phyloP scores from a whole-genome alignment of 495 filamentous ascomycete species.

The Chaetomium cochliodes region DNA sequence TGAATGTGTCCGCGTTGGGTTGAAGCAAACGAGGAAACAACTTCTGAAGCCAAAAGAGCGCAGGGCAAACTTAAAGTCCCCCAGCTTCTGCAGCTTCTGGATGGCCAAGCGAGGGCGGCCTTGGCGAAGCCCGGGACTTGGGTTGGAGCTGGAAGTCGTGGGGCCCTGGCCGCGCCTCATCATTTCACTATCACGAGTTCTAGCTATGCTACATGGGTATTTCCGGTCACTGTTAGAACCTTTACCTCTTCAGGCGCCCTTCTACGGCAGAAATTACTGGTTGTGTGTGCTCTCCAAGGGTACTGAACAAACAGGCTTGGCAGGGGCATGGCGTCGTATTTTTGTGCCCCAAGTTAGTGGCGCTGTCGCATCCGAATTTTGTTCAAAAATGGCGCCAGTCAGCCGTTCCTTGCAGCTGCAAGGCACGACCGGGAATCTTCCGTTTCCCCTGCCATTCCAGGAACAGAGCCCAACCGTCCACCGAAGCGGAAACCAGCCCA shows the following conservation, averaged over 20 bases:
- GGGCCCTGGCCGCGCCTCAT: neutral
- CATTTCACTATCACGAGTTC: conserved; percentile 4
- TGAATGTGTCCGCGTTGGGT: conserved; percentile 31
- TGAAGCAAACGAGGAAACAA: conserved; percentile 15
- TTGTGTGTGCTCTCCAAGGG: neutral
- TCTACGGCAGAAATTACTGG: neutral
- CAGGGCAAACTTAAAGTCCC: conserved; percentile 19
- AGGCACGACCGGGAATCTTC: conserved; percentile 24
- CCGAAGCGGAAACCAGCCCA: conserved; percentile 21
- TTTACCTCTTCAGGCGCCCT: neutral
- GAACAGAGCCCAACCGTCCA: conserved; percentile 27
- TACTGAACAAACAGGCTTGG: conserved; percentile 25
- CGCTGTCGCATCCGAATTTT: conserved; percentile 12
- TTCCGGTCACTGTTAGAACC: neutral
- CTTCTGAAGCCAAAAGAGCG: conserved; percentile 21
- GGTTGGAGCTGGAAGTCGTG: neutral
- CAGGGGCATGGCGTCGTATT: conserved; percentile 12
- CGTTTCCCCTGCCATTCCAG: conserved; percentile 20
- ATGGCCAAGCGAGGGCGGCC: conserved; percentile 15
- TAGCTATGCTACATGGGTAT: conserved; percentile 3
- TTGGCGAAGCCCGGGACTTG: conserved; percentile 3
- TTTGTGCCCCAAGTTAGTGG: conserved; percentile 5
- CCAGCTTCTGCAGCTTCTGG: conserved; percentile 15
- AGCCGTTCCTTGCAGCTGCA: conserved; percentile 32
- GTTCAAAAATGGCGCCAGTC: conserved; percentile 21